Conservation (phyloP, 2,329 filamentous ascomycete genomes). For the Fusarium chuoi region DNA sequence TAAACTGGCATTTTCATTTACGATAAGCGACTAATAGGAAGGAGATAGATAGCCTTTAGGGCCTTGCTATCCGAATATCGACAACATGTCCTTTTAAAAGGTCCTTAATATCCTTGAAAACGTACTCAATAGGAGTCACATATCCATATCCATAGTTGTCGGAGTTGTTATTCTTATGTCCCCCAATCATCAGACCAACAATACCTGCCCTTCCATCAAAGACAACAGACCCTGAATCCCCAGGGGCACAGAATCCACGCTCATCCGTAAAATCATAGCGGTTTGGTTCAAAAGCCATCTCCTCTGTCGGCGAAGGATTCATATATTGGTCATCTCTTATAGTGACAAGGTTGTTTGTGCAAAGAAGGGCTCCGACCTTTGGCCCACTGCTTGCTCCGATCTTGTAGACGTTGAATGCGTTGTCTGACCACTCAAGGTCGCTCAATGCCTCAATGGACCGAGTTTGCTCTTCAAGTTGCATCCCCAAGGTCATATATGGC, state of each 20-base stretch:
- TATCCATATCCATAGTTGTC: neutral
- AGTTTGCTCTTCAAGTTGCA: neutral
- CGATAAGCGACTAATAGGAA: neutral
- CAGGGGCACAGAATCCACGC: neutral
- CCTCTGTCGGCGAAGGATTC: neutral
- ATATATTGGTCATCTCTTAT: neutral
- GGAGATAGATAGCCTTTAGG: no score
- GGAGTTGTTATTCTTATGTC: neutral
- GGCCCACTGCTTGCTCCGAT: neutral
- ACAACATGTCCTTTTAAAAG: neutral
- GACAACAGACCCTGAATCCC: neutral
- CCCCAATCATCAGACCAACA: neutral
- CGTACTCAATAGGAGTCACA: neutral
- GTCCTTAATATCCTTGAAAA: neutral
- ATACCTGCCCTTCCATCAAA: rapidly evolving
- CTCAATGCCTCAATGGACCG: neutral
- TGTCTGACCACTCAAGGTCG: neutral
- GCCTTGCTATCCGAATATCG: neutral
- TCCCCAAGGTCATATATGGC: neutral
- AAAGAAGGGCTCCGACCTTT: neutral
- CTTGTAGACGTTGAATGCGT: rapidly evolving
- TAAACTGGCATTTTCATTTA: rapidly evolving
- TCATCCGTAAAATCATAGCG: rapidly evolving
- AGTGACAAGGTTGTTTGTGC: neutral
- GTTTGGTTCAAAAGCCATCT: neutral